Conservation (phyloP, 1,284 basidiomycete genomes). For the Boletus smithii region DNA sequence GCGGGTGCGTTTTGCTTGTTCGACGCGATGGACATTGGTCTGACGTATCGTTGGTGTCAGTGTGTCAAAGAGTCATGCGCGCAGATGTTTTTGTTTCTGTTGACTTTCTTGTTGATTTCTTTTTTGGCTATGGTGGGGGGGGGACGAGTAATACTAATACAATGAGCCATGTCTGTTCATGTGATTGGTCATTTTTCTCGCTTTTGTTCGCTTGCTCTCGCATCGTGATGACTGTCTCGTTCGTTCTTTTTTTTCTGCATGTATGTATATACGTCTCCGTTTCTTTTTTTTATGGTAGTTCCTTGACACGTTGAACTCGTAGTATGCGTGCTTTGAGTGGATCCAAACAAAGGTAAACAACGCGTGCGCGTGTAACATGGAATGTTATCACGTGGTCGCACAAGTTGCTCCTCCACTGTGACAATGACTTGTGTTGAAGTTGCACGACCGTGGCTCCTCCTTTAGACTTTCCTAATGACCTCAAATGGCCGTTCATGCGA, state of each 20-base stretch:
- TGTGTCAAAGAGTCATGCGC: neutral
- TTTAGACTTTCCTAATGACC: too few relatives aligned
- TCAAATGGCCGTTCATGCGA: too few relatives aligned
- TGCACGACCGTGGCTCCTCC: too few relatives aligned
- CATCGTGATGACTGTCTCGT: slow-evolving; percentile 4
- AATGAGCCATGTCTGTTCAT: slow-evolving; percentile 10
- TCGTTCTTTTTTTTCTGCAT: neutral
- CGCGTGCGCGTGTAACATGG: slow-evolving; percentile 10
- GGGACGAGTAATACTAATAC: slow-evolving; percentile 22
- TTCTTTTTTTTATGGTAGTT: neutral
- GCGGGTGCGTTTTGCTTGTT: slow-evolving; percentile 6
- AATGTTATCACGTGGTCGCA: slow-evolving; percentile 16
- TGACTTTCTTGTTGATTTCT: slow-evolving; percentile 20
- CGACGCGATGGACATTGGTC: neutral
- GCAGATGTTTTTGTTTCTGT: neutral
- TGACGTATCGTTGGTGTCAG: slow-evolving; percentile 1
- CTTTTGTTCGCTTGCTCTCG: slow-evolving; percentile 3
- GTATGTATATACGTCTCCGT: slow-evolving; percentile 12
- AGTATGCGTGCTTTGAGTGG: too few relatives aligned
- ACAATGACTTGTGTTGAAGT: neutral
- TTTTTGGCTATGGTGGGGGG: slow-evolving; percentile 12
- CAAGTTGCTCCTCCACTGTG: neutral
- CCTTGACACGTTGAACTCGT: too few relatives aligned
- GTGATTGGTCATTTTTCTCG: slow-evolving; percentile 1
- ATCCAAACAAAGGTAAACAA: slow-evolving; percentile 18